Evolutionary conservation across 2,329 filamentous ascomycete genomes (phyloP), one percentile per base, ranked within the genome.

Genomic region (Aspergillus sclerotialis): DNA sequence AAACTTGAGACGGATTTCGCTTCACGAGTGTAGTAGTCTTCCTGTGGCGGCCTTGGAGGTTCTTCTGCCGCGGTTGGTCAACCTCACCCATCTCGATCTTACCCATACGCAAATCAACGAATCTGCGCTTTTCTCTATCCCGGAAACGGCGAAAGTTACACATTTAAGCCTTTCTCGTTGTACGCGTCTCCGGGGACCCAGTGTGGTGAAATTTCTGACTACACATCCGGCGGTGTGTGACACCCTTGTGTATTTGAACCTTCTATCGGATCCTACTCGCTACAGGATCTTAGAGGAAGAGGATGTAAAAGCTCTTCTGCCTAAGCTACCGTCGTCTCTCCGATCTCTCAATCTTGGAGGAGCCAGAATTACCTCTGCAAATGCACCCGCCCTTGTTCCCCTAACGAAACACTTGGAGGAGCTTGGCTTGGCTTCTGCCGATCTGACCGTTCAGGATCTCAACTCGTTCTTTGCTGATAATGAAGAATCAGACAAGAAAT

Each of bases 111-210:
- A 81, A 45, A 77, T 92, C 48, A 88, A 80, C 21, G 76, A 87
- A 55, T 65, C 70, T 15, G 84, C 84, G 4, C 69, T 92, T 11
- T 66, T 74, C 46, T 77, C 76, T 13, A 84, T 90, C 42, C 83
- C 84, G 1, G 54, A 69, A n/a, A 80, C 80, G 4, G 84, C 85
- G 8, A 70, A 68, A 42, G 72, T 90, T 44, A 88, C 82, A 1
- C 85, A 92, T 54, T 66, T 92, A 35, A 89, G 87, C 51, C 64
- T 92, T 30, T 78, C 82, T 43, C 85, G 84, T 60, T 90, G 85
- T 67, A 78, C 76, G 33, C 71, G 77, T 34, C 69, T 92, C 34
- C 76, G 76, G 7, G 78, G 83, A 1, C 65, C 75, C 10, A 73
- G 66, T 7, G 75, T 90, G 11, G 76, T 87, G 41, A 69, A 80